Evolutionary conservation across 2,329 filamentous ascomycete genomes (phyloP), one percentile per base, ranked within the genome.

Genomic region (Dactylella cylindrospora): DNA sequence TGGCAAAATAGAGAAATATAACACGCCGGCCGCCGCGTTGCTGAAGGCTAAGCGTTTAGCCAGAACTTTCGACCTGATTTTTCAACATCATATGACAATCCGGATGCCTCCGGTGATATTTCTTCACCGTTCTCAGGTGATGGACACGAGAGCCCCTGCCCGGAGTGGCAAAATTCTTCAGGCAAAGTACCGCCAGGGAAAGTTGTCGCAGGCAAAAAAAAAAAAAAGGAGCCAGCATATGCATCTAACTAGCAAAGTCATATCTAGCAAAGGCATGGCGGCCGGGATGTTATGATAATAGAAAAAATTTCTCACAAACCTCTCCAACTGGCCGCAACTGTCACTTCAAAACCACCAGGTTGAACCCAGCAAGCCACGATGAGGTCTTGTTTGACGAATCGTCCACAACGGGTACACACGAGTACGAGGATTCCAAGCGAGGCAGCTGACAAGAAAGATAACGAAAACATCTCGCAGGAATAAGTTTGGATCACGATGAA

Each of bases 321-420:
- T n/a, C n/a, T n/a, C 9, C 15, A 19, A 19, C 33, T 19, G 15
- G 33, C 33, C 33, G 22, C 33, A 38, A 38, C 9, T 38, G 10
- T 9, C 33, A 15, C 7, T 38, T 13, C 32, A 20, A 26, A 20
- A 26, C 22, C 7, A 49, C 19, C 38, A 53, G 40, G 13, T 25
- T 17, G 7, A 43, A 53, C 55, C 55, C 28, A 4, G 40, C 23
- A 35, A 53, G 47, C 55, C 55, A 49, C 47, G 36, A 53, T 38
- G 33, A 19, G 33, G 40, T 29, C 33, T 39, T 46, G 10, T 28
- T 61, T 20, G 38, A 20, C 29, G 31, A n/a, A 17, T 61, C 53
- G 41, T 61, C 55, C 55, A 61, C 47, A 29, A 39, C 55, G 55
- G 55, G 55, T 53, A 61, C 41, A 61, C 55, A 61, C 55, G 55